Base-by-base conservation (phyloP, 805 yeast species). In the Ogataea dorogensis region DNA sequence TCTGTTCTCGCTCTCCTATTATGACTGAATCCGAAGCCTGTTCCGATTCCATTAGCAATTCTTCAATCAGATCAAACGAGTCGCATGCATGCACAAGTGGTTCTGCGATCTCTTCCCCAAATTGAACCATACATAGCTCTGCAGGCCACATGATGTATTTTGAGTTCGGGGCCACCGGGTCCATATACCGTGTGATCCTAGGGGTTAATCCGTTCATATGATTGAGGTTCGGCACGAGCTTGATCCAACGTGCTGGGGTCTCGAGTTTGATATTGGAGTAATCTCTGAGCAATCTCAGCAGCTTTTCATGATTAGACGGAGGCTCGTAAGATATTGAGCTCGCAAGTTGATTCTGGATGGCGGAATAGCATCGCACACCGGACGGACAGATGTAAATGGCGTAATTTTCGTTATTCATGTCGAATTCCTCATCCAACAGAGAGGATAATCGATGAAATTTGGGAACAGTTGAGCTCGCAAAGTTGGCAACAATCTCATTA, bases 121-220 rank as follows among this genome's bases (percentile, higher is more conserved):
- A 62, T 51, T 84, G 93, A 4, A 76, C 63, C 38, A 75, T 65
- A 49, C 89, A 81, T 14, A 84, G 60, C 29, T 73, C 75, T 49
- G 81, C 60, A 0, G 94, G 94, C 94, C 94, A 85, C 28, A 77
- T 58, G 2, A 84, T 72, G 37, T 67, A 76, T 49, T 79, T 79
- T 17, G 65, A 67, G 46, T 70, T 75, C 1, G 51, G 46, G 2
- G 38, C 36, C 17, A 27, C 27, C 0, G 40, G 29, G 6, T 63
- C 65, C 29, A 79, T 64, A 54, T 73, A 83, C 16, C 68, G 65
- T 9, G 87, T 65, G 2, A 84, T 70, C 8, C 67, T 67, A 0
- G 88, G 79, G 0, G 89, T 77, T 46, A 77, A 71, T 15, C 82
- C 84, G 55, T 80, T 81, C 44, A 82, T 64, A 53, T 81, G 88